These are phyloP conservation scores for Neoarthrinium moseri DNA, from an alignment of 2,329 filamentous ascomycete species.

Conservation along the genomic window DNA sequence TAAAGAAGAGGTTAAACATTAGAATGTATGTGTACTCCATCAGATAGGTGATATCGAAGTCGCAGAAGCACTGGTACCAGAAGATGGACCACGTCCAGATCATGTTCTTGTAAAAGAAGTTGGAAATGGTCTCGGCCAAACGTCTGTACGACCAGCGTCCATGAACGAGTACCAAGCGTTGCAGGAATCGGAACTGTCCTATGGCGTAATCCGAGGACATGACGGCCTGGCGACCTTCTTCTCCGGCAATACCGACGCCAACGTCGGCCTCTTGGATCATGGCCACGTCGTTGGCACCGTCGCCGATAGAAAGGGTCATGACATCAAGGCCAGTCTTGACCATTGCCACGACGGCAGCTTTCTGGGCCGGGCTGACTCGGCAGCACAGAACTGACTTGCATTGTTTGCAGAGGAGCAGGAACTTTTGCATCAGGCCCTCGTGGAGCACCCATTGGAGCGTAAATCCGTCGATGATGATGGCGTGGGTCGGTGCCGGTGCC, in stretches of 20 bases:
- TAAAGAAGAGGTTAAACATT: constrained; percentile 95
- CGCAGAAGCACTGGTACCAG: constrained; percentile 95
- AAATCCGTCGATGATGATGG: constrained; percentile 92
- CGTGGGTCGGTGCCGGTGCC: constrained; percentile 83
- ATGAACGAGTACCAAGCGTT: constrained; percentile 83
- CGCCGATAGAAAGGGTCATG: constrained; percentile 91
- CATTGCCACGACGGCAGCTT: constrained; percentile 94
- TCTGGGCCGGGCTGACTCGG: constrained; percentile 93
- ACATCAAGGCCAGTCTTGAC: constrained; percentile 94
- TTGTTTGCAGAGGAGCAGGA: constrained; percentile 91
- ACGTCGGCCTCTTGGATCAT: constrained; percentile 98
- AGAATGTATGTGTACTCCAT: constrained; percentile 98
- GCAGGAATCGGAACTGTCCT: constrained; percentile 87
- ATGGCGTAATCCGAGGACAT: constrained; percentile 98
- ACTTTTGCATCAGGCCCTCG: constrained; percentile 83
- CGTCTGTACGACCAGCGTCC: constrained; percentile 96
- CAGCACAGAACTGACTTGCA: constrained; percentile 97
- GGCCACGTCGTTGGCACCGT: constrained; percentile 93
- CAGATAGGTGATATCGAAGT: constrained; percentile 94
- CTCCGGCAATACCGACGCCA: constrained; percentile 92
- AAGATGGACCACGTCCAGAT: constrained; percentile 96
- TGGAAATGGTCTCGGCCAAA: constrained; percentile 88
- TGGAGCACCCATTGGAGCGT: constrained; percentile 85
- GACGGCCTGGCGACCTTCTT: constrained; percentile 87
- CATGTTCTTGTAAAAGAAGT: constrained; percentile 99